A percentile compares a stretch with the other conserved stretches of the same genome.
These are phyloP conservation scores for Colletotrichum nymphaeae DNA, from an alignment of 2,329 filamentous ascomycete genomes.

Conservation along the genomic window DNA sequence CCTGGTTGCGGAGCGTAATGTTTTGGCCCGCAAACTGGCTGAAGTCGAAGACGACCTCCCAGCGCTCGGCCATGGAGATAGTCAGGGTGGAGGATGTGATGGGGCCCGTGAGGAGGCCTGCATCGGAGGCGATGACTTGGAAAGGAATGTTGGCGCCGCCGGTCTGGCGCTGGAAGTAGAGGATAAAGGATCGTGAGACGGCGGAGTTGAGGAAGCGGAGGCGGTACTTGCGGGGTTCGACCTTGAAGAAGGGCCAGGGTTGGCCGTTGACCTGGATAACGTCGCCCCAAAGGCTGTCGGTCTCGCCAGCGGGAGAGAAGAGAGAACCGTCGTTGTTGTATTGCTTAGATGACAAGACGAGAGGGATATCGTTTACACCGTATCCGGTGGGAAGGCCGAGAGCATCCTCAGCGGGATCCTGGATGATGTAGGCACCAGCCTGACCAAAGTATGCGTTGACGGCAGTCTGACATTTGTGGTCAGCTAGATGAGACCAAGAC, in stretches of 20 bases:
- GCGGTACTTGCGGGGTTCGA: constrained; percentile 70
- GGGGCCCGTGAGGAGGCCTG: constrained; percentile 60
- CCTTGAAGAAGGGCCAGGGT: constrained; percentile 69
- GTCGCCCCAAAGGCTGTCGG: constrained; percentile 64
- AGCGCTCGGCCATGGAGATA: constrained; percentile 67
- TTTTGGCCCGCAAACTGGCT: constrained; percentile 58
- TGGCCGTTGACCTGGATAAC: constrained; percentile 69
- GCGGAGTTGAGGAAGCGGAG: constrained; percentile 64
- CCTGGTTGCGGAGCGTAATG: constrained; percentile 50
- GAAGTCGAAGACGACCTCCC: constrained; percentile 69
- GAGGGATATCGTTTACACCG: constrained; percentile 64
- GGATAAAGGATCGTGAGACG: constrained; percentile 58
- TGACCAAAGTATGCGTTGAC: constrained; percentile 68
- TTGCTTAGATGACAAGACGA: constrained; percentile 61
- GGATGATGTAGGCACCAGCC: constrained; percentile 65
- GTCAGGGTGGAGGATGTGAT: constrained; percentile 53
- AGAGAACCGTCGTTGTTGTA: constrained; percentile 64
- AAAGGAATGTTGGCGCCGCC: constrained; percentile 54
- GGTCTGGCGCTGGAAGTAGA: constrained; percentile 56
- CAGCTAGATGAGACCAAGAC: not conserved
- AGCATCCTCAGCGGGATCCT: constrained; percentile 59
- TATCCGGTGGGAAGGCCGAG: constrained; percentile 61
- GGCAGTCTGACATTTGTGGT: constrained; percentile 50
- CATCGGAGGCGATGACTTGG: constrained; percentile 65
- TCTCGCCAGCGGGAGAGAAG: constrained; percentile 55